These are phyloP conservation scores for Serendipita sp. DNA, from an alignment of 768 basidiomycete genomes.

Conservation along the genomic window DNA sequence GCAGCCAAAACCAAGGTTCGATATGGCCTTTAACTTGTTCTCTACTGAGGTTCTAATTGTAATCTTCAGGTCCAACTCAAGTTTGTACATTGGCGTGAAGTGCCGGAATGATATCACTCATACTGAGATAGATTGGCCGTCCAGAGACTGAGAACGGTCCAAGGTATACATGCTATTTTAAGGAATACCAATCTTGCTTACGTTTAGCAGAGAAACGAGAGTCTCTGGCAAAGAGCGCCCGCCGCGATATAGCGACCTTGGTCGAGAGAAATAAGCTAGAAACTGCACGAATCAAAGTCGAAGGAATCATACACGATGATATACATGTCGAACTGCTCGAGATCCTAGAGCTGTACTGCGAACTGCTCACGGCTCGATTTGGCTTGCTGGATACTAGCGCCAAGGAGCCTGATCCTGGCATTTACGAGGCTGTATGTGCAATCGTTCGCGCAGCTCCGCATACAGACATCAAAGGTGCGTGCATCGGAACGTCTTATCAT, in stretches of 20 bases:
- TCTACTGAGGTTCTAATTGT: constrained; percentile 5
- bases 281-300: constrained; percentile 72
- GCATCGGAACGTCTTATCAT: not conserved
- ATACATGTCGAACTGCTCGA: constrained; percentile 79
- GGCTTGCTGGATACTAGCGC: constrained; percentile 77
- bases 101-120: constrained; percentile 22
- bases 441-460: constrained; percentile 85
- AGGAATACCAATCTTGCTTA: constrained; percentile 5
- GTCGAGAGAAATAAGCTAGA: constrained; percentile 69
- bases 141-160: constrained; percentile 67
- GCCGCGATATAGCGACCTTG: constrained; percentile 68
- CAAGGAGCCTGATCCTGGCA: constrained; percentile 74
- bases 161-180: constrained; percentile 20
- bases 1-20: constrained; percentile 44
- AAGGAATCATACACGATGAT: constrained; percentile 77
- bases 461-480: constrained; percentile 72
- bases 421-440: constrained; percentile 72
- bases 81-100: constrained; percentile 17
- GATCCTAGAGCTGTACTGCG: constrained; percentile 85
- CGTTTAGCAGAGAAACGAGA: constrained; percentile 61
- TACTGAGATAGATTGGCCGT: constrained; percentile 48
- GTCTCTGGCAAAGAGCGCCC: constrained; percentile 56
- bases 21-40: not conserved
- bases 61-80: constrained; percentile 36
- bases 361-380: constrained; percentile 84